Evolutionary conservation across 1,284 basidiomycete species (phyloP).

Genomic region (Irpex rosettiformis): DNA sequence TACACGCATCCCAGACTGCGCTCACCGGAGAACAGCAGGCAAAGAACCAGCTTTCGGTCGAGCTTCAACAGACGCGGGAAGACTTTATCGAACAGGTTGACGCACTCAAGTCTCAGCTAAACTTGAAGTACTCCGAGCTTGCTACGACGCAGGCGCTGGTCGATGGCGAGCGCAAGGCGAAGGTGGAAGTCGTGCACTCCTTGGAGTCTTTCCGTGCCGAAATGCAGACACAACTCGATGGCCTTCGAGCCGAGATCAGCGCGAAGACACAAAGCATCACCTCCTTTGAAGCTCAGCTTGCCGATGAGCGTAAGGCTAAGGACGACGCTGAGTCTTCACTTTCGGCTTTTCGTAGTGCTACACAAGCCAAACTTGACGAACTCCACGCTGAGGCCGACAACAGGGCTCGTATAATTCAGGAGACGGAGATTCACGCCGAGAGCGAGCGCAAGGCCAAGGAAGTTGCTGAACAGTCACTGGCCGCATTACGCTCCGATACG

Average conservation of each 20-base stretch:
- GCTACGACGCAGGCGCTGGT: not conserved
- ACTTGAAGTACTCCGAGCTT: not conserved
- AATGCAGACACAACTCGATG: constrained; percentile 4
- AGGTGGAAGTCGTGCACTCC: not conserved
- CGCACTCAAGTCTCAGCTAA: constrained; percentile 1
- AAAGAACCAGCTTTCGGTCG: not conserved
- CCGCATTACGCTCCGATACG: not conserved
- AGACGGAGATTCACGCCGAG: not conserved
- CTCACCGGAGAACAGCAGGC: not conserved
- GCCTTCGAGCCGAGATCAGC: not conserved
- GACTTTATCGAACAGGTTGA: not conserved
- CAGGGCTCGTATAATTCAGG: not conserved
- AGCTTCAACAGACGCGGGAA: not conserved
- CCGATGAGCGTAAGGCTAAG: not conserved
- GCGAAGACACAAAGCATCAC: not conserved
- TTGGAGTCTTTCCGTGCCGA: constrained; percentile 1
- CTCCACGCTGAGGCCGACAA: not conserved
- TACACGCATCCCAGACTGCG: not conserved
- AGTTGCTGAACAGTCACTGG: not conserved
- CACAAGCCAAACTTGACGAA: not conserved
- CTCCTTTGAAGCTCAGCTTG: not conserved
- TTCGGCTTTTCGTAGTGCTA: not conserved
- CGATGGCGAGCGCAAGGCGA: not conserved
- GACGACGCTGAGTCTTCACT: not conserved
- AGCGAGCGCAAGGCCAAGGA: not conserved